These are phyloP conservation scores for Colletotrichum viniferum DNA, from an alignment of 2,329 filamentous ascomycete species.

Conservation along the genomic window DNA sequence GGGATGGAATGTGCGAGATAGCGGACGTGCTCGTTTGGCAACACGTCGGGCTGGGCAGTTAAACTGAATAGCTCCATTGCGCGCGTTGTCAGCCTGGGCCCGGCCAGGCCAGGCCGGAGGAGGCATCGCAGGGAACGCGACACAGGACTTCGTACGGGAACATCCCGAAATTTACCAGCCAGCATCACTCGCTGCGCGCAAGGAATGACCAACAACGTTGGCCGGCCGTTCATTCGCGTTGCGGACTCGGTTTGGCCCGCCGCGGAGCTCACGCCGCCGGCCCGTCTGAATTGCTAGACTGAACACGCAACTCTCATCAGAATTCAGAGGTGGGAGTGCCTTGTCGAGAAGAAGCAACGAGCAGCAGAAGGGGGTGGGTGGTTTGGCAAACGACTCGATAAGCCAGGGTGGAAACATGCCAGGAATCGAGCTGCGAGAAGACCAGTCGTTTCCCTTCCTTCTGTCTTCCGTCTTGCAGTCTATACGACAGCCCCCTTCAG, in stretches of 20 bases:
- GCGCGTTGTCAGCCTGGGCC: conserved; percentile 7
- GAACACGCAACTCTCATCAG: neutral
- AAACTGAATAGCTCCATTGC: neutral
- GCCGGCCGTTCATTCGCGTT: neutral
- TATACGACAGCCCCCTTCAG: neutral
- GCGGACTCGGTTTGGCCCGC: conserved; percentile 1
- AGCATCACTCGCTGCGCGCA: neutral
- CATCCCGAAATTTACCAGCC: neutral
- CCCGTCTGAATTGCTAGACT: neutral
- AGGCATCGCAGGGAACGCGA: conserved; percentile 13
- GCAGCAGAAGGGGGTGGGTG: neutral
- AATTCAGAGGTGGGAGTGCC: conserved; percentile 4
- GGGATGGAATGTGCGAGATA: conserved; percentile 13
- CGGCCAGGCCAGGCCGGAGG: neutral
- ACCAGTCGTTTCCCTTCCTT: neutral
- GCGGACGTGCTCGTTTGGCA: neutral
- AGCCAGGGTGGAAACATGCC: neutral
- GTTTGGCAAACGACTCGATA: neutral
- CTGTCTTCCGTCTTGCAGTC: neutral
- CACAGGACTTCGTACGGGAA: neutral
- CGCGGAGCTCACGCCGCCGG: neutral
- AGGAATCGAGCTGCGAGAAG: neutral
- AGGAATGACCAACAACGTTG: neutral
- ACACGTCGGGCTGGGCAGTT: neutral
- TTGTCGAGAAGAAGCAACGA: conserved; percentile 16